Percentiles rank a stretch among this genome's conserved stretches.
Evolutionary conservation across 768 basidiomycete genomes (phyloP).

Genomic region (Leccinum boreale): DNA sequence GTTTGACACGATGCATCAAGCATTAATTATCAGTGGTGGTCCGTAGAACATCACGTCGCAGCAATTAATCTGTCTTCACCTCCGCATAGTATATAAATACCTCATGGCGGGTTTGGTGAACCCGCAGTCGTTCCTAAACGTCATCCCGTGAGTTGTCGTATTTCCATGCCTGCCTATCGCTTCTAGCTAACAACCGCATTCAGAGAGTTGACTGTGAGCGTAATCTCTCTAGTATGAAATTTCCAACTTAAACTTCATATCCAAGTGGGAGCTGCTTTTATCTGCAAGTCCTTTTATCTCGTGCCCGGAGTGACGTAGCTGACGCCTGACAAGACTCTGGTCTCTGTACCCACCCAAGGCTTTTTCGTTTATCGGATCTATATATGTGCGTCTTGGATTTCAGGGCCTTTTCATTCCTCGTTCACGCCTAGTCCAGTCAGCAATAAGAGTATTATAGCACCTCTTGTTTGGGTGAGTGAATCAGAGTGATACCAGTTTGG

Average conservation of each 20-base stretch:
- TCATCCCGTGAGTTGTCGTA: not conserved
- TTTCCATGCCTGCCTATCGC: not conserved
- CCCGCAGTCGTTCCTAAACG: not conserved
- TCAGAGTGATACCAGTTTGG: not conserved
- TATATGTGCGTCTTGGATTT: not conserved
- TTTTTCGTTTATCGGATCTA: conserved; percentile 1
- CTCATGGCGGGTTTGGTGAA: conserved; percentile 1
- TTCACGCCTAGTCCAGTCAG: not conserved
- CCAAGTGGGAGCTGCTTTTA: not conserved
- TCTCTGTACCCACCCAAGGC: not conserved
- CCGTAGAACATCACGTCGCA: not conserved
- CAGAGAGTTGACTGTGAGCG: not conserved
- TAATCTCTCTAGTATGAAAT: not conserved
- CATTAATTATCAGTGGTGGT: conserved; percentile 2
- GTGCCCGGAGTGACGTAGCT: not conserved
- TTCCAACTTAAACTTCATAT: not conserved
- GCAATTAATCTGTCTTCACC: not conserved
- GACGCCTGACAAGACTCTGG: not conserved
- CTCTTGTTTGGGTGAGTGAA: conserved; percentile 3
- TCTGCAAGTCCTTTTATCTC: not conserved
- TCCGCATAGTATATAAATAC: not conserved
- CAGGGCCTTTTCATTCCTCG: not conserved
- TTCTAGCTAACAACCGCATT: not conserved
- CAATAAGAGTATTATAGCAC: not conserved
- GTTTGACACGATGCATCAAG: conserved; percentile 1